Base-by-base conservation (phyloP, 2,329 filamentous ascomycete species). In the Xylaria sp. region DNA sequence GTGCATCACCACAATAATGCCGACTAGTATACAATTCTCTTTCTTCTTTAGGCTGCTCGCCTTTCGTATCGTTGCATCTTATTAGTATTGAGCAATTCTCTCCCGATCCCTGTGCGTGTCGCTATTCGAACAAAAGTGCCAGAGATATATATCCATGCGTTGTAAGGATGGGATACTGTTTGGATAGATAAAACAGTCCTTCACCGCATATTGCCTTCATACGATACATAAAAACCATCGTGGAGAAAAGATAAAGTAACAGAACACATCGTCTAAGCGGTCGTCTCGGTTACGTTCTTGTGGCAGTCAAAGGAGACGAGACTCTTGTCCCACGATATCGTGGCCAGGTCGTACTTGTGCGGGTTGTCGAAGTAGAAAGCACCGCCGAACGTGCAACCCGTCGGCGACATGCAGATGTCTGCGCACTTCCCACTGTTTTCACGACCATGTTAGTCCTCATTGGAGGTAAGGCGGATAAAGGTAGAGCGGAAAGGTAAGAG, bases 311-410 rank as follows among this genome's bases (percentile, higher is more conserved):
- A 83, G 23, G 80, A 80, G 62, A 73, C 67, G 65, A 83, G 78
- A 13, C 75, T 72, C n/a, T 67, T 78, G 56, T 84, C 76, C 86
- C 86, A 88, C 56, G 76, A 65, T 55, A 85, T 82, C 33, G 78
- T 78, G 31, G 79, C 77, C 61, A 88, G 73, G 74, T 88, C 81
- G 75, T 79, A 83, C 78, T 86, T 86, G 79, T 85, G 64, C 65
- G 78, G 74, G 73, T 83, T 84, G 70, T 76, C 72, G 71, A 82
- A 86, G 72, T 82, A 80, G 58, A 88, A 79, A 8, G 80, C 74
- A 43, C 85, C 86, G 71, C 85, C 86, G 67, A 85, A 81, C 0
- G 85, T 87, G 78, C 86, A 88, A 43, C 86, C 86, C 54, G 82
- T 83, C 2, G 85, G 85, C 56, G 85, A 86, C 4, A 62, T 83